phyloP scores from a whole-genome alignment of 805 yeast species.

The Metschnikowia borealis region DNA sequence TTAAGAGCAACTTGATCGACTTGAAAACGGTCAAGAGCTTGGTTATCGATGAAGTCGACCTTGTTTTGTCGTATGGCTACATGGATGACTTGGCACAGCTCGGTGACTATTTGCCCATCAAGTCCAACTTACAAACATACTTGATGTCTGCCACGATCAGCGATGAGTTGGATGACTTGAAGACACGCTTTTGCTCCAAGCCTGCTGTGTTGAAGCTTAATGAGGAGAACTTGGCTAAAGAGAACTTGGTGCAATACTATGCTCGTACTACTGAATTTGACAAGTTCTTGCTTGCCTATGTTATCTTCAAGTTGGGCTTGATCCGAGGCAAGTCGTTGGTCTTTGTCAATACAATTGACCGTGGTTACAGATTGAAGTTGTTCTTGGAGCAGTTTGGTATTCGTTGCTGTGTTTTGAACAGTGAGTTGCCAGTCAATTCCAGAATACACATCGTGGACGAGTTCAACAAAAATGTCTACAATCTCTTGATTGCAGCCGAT shows the following conservation, averaged over 20 bases:
- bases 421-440: conserved; percentile 90
- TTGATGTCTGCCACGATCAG: conserved; percentile 94
- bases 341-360: conserved; percentile 90
- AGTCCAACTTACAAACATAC: conserved; percentile 78
- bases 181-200: conserved; percentile 70
- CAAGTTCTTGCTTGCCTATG: conserved; percentile 85
- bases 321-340: conserved; percentile 88
- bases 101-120: conserved; percentile 60
- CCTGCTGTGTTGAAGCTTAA: conserved; percentile 81
- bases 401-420: conserved; percentile 79
- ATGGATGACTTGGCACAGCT: conserved; percentile 74
- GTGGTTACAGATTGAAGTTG: conserved; percentile 88
- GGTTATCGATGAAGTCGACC: conserved; percentile 93
- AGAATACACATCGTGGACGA: conserved; percentile 94
- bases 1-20: conserved; percentile 43
- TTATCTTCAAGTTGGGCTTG: conserved; percentile 80
- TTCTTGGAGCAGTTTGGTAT: conserved; percentile 95
- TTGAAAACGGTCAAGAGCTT: conserved; percentile 59
- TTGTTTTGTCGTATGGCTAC: conserved; percentile 86
- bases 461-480: conserved; percentile 85
- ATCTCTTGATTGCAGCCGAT: conserved; percentile 89
- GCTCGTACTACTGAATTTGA: conserved; percentile 86
- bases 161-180: conserved; percentile 77
- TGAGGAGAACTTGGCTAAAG: conserved; percentile 49
- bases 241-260: conserved; percentile 75